A percentile compares a stretch with the other conserved stretches of the same genome.
Conservation (phyloP, 352 stramenopile genomes). For the Phytophthora podocarpi region DNA sequence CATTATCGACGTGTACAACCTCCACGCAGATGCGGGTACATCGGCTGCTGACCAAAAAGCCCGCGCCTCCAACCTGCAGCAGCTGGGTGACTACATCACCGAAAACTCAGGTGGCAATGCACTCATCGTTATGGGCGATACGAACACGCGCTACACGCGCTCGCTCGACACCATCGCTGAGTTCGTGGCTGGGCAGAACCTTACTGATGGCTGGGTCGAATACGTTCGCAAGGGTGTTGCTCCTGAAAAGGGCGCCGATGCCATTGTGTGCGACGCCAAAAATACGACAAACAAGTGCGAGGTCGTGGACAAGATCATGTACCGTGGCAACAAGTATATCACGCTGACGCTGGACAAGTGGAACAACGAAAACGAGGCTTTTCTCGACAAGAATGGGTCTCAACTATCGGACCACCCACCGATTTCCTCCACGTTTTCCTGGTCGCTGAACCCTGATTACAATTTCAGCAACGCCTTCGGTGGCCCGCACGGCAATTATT, state of each 20-base stretch:
- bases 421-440: slow-evolving; percentile 51
- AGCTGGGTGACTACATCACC: slow-evolving; percentile 48
- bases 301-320: slow-evolving; percentile 70
- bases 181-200: slow-evolving; percentile 30
- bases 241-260: slow-evolving; percentile 36
- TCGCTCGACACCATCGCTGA: slow-evolving; percentile 44
- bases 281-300: slow-evolving; percentile 54
- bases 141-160: slow-evolving; percentile 60
- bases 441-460: slow-evolving; percentile 33
- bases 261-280: slow-evolving; percentile 38
- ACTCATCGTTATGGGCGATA: slow-evolving; percentile 59
- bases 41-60: slow-evolving; percentile 39
- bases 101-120: slow-evolving; percentile 53
- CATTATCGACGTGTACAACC: slow-evolving; percentile 55
- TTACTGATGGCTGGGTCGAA: slow-evolving; percentile 55
- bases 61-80: slow-evolving; percentile 44
- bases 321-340: slow-evolving; percentile 54
- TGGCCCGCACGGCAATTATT: slow-evolving; percentile 46
- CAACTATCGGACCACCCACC: slow-evolving; percentile 55
- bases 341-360: slow-evolving; percentile 46
- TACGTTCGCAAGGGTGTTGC: slow-evolving; percentile 40
- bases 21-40: slow-evolving; percentile 50
- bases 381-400: slow-evolving; percentile 38
- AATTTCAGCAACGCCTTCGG: slow-evolving; percentile 24
- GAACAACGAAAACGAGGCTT: slow-evolving; percentile 49